A percentile compares a stretch with the other conserved stretches of the same genome.
These are phyloP conservation scores for Flagelloscypha sp. DNA, from an alignment of 768 basidiomycete genomes.

Conservation along the genomic window DNA sequence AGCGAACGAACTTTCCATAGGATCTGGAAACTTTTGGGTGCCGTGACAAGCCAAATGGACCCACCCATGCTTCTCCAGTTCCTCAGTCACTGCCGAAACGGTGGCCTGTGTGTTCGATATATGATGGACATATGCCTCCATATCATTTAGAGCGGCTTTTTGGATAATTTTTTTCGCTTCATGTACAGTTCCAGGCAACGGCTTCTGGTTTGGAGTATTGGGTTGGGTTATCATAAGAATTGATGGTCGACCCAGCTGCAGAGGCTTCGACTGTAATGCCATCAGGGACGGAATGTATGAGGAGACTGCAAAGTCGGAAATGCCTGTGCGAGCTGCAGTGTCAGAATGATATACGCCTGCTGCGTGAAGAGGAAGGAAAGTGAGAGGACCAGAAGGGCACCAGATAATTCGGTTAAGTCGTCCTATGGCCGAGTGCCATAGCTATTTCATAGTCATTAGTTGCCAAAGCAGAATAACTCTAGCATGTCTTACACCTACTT, in stretches of 20 bases:
- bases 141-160: not conserved
- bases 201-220: conserved; percentile 6
- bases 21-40: conserved; percentile 11
- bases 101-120: conserved; percentile 1
- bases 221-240: conserved; percentile 14
- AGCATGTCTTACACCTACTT: no score
- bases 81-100: conserved; percentile 1
- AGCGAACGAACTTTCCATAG: conserved; percentile 19
- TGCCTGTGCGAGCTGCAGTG: conserved; percentile 6
- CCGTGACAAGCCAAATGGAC: conserved; percentile 26
- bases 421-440: not conserved
- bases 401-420: conserved; percentile 24
- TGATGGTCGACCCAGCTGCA: not conserved
- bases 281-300: conserved; percentile 25
- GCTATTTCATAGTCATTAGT: not conserved
- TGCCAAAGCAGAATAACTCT: not conserved
- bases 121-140: not conserved
- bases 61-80: conserved; percentile 11
- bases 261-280: conserved; percentile 12
- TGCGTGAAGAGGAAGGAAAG: conserved; percentile 23
- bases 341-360: conserved; percentile 21
- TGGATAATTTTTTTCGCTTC: conserved; percentile 5
- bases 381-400: conserved; percentile 24
- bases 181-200: conserved; percentile 9
- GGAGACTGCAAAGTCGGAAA: conserved; percentile 20